Evolutionary conservation across 192 early-diverging fungal genomes (phyloP).

Genomic region (Coemansia sp.): DNA sequence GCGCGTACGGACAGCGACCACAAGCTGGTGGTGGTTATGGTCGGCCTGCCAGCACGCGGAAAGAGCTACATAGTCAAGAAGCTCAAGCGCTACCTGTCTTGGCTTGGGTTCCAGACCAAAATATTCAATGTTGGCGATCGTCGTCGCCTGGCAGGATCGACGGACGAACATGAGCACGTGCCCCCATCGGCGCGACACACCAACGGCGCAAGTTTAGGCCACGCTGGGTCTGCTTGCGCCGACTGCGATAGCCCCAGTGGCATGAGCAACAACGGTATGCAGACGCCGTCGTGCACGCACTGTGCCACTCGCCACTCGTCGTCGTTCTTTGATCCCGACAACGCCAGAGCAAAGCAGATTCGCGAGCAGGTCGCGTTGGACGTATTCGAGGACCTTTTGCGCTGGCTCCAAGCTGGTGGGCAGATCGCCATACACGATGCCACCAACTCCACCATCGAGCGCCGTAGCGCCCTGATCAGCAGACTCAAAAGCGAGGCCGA

Average conservation of each 20-base stretch:
- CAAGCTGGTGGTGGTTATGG: slow-evolving; percentile 95
- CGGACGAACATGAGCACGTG: slow-evolving; percentile 22
- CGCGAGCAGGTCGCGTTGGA: slow-evolving; percentile 90
- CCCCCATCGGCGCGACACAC: neutral
- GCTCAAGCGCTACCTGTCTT: slow-evolving; percentile 82
- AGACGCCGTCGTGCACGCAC: slow-evolving; percentile 14
- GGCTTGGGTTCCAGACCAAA: slow-evolving; percentile 76
- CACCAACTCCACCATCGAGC: slow-evolving; percentile 87
- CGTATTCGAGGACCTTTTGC: slow-evolving; percentile 85
- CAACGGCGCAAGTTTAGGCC: neutral
- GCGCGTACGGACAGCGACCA: slow-evolving; percentile 71
- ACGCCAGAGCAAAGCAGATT: slow-evolving; percentile 67
- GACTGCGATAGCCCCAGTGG: slow-evolving; percentile 39
- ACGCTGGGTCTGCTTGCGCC: slow-evolving; percentile 19
- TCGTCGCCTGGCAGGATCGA: slow-evolving; percentile 65
- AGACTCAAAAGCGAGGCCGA: slow-evolving; percentile 61
- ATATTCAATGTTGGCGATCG: slow-evolving; percentile 96
- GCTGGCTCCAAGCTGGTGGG: slow-evolving; percentile 84
- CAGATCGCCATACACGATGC: slow-evolving; percentile 94
- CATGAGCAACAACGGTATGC: neutral
- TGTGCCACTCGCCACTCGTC: slow-evolving; percentile 67
- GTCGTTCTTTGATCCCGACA: slow-evolving; percentile 93
- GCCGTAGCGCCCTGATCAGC: slow-evolving; percentile 67
- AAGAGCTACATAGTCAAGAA: slow-evolving; percentile 98
- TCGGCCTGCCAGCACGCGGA: slow-evolving; percentile 92